Base-by-base conservation (phyloP, 129 eudicot species). In the Apium graveolens region DNA sequence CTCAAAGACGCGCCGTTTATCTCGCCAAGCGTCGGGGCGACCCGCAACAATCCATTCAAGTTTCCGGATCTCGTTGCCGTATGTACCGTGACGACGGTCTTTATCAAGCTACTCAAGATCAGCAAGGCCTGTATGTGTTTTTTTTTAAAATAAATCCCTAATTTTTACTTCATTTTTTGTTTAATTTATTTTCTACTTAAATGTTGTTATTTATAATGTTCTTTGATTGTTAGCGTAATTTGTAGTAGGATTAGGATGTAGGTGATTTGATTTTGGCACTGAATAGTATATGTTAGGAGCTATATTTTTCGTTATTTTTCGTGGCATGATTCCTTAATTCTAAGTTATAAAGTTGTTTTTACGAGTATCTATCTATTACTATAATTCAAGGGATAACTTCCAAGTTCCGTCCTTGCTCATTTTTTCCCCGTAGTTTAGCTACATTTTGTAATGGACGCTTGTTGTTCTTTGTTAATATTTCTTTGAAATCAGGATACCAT, bases 1-100 rank as follows among this genome's bases (percentile, higher is more conserved):
- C 99, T 34, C 99, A 92, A 82, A 83, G 97, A 42, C 90, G 99
- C 21, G 99, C 99, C 72, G 80, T 92, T 9, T 96, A 86, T 79
- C 90, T 96, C 49, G 99, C 99, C 34, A 96, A 96, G 82, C 86
- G 99, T 14, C 99, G 99, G 68, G 99, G 99, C 81, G 99, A 95
- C 76, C 99, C 99, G n/a, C 92, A 87, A 80, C 99, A 95, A 84
- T 85, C 96, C 39, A 91, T 95, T 27, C 99, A 92, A 81, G 94
- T 92, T 73, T 74, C 87, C 71, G 97, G 97, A 70, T 84, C 93
- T 79, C 96, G 97, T 11, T 91, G 94, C 83, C 93, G 94, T 41
- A 83, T 85, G 49, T 83, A 91, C 83, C 97, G 99, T 38, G 99
- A 96, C 73, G 97, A 96, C 71, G 89, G 90, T 65, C 91, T 96